Conservation (phyloP, 768 basidiomycete species). For the Tulasnella sp. region DNA sequence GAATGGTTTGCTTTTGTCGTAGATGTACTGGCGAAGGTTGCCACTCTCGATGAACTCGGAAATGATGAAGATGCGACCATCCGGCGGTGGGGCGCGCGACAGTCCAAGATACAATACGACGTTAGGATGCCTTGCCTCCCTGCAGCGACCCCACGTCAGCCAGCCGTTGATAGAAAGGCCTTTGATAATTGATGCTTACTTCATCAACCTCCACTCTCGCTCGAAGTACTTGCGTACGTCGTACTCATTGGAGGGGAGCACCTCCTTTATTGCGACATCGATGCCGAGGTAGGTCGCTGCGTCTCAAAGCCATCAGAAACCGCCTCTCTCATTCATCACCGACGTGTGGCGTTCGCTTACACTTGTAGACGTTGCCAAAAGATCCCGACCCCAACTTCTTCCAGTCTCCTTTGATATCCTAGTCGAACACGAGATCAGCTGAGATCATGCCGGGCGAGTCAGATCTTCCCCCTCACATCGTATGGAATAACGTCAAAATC, state of each 20-base stretch:
- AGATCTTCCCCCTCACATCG: slow-evolving; percentile 49
- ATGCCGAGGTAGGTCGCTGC: slow-evolving; percentile 87
- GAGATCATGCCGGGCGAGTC: slow-evolving; percentile 1
- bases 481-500: slow-evolving; percentile 81
- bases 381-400: slow-evolving; percentile 88
- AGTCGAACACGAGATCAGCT: slow-evolving; percentile 24
- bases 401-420: slow-evolving; percentile 84
- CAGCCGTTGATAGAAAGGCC: not conserved
- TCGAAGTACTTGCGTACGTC: slow-evolving; percentile 97
- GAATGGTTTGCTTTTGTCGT: slow-evolving; percentile 74
- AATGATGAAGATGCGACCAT: slow-evolving; percentile 86
- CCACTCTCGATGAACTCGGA: slow-evolving; percentile 93
- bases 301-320: not conserved
- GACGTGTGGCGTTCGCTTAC: slow-evolving; percentile 35
- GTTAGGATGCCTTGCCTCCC: slow-evolving; percentile 85
- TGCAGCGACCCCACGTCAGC: slow-evolving; percentile 27
- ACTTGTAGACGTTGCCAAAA: slow-evolving; percentile 90
- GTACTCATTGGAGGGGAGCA: slow-evolving; percentile 84
- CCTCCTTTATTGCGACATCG: slow-evolving; percentile 95
- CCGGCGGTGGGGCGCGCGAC: slow-evolving; percentile 69
- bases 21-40: slow-evolving; percentile 88
- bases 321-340: not conserved
- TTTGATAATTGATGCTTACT: slow-evolving; percentile 40
- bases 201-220: slow-evolving; percentile 98
- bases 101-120: slow-evolving; percentile 92